Percentiles rank a stretch among this genome's conserved stretches.
Evolutionary conservation across 345 rosid species (phyloP).

Genomic region (Eucalyptus grandis): DNA sequence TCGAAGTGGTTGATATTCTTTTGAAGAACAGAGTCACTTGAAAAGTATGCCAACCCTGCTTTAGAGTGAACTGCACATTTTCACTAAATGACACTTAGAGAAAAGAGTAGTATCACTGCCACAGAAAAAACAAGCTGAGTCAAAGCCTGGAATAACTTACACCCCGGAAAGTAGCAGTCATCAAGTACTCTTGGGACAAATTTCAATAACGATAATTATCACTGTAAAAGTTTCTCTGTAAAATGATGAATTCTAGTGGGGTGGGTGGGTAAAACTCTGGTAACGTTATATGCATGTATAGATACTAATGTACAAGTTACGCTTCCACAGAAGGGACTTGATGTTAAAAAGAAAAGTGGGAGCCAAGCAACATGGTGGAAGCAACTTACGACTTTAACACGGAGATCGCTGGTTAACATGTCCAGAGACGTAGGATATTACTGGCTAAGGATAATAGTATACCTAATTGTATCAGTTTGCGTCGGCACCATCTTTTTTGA

Average conservation of each 20-base stretch:
- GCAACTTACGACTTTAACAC: constrained; percentile 77
- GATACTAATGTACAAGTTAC: not conserved
- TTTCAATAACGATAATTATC: not conserved
- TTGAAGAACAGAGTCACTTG: not conserved
- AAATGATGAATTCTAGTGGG: not conserved
- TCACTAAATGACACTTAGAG: not conserved
- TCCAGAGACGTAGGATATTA: constrained; percentile 94
- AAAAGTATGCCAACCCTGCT: not conserved
- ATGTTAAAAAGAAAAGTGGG: constrained; percentile 61
- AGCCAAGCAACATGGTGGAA: constrained; percentile 90
- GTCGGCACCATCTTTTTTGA: constrained; percentile 85
- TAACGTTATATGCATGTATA: not conserved
- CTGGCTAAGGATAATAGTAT: constrained; percentile 89
- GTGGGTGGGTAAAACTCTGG: not conserved
- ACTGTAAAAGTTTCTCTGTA: not conserved
- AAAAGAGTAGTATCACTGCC: not conserved
- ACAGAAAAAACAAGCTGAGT: not conserved
- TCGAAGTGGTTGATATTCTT: not conserved
- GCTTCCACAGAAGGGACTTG: constrained; percentile 62
- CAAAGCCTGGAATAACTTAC: not conserved
- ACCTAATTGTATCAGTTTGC: constrained; percentile 74
- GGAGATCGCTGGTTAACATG: constrained; percentile 88
- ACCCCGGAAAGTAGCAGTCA: not conserved
- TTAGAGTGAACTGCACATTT: not conserved
- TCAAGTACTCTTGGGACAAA: not conserved